A percentile compares a stretch with the other conserved stretches of the same genome.
These are phyloP conservation scores for Plasmodium gaboni DNA, from an alignment of 169 alveolate genomes.

Conservation along the genomic window DNA sequence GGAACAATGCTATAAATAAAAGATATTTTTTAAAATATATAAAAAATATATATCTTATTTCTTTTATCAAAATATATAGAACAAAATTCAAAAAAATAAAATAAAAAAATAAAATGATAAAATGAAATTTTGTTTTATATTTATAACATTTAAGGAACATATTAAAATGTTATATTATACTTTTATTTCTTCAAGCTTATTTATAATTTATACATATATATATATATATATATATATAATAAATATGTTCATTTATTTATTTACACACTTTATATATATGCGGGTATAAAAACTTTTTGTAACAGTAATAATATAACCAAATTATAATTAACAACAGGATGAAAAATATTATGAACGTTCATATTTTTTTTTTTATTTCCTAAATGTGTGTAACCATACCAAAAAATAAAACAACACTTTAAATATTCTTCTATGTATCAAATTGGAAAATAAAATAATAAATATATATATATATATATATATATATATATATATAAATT, in stretches of 20 bases:
- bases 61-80: too few relatives aligned
- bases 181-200: neutral
- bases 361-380: slow-evolving; percentile 34
- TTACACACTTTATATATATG: slow-evolving; percentile 15
- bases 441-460: slow-evolving; percentile 10
- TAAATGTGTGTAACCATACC: slow-evolving; percentile 18
- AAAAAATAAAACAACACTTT: neutral
- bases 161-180: neutral
- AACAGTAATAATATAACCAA: neutral
- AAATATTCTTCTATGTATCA: slow-evolving; percentile 5
- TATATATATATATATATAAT: too few relatives aligned
- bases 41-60: too few relatives aligned
- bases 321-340: neutral
- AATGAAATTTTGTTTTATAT: slow-evolving; percentile 29
- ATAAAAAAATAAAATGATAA: neutral
- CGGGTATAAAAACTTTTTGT: slow-evolving; percentile 5
- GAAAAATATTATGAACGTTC: slow-evolving; percentile 50
- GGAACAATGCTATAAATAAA: too few relatives aligned
- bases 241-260: slow-evolving; percentile 20
- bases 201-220: too few relatives aligned
- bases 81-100: too few relatives aligned
- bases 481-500: neutral
- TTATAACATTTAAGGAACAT: slow-evolving; percentile 16
- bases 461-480: neutral
- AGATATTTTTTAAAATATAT: too few relatives aligned